Conservation (phyloP, 495 filamentous ascomycete species). For the Penicillium flavigenum region DNA sequence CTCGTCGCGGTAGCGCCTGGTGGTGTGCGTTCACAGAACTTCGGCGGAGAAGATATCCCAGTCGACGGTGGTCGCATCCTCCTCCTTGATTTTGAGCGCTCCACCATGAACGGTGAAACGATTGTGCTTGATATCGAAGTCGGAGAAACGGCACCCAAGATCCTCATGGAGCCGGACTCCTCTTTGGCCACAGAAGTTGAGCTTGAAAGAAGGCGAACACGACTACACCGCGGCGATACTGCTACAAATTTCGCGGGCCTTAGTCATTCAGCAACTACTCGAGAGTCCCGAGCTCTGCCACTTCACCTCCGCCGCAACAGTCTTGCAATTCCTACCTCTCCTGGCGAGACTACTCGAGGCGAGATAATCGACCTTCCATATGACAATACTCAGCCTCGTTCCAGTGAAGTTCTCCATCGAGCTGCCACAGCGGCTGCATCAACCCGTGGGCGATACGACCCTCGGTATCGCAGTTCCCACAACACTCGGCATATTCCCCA, state of each 20-base stretch:
- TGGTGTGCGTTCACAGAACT: slow-evolving; percentile 58
- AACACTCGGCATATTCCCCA: slow-evolving; percentile 59
- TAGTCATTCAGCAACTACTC: slow-evolving; percentile 16
- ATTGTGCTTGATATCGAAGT: slow-evolving; percentile 69
- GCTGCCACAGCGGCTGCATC: slow-evolving; percentile 75
- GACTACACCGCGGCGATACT: slow-evolving; percentile 36
- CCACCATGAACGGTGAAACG: slow-evolving; percentile 52
- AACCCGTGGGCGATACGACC: slow-evolving; percentile 62
- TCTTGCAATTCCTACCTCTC: slow-evolving; percentile 23
- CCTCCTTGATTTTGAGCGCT: slow-evolving; percentile 72
- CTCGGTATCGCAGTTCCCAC: slow-evolving; percentile 30
- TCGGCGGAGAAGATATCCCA: slow-evolving; percentile 73
- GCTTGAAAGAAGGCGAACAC: slow-evolving; percentile 71
- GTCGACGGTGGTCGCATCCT: slow-evolving; percentile 81
- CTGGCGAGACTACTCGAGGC: slow-evolving; percentile 19
- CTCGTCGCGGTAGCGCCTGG: slow-evolving; percentile 76
- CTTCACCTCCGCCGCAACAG: slow-evolving; percentile 26
- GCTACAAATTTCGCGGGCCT: slow-evolving; percentile 22
- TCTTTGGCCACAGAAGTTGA: slow-evolving; percentile 82
- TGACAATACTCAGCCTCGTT: slow-evolving; percentile 74
- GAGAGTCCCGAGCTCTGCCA: slow-evolving; percentile 10
- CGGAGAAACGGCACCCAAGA: slow-evolving; percentile 65
- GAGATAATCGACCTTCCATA: slow-evolving; percentile 56
- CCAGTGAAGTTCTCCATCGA: slow-evolving; percentile 69
- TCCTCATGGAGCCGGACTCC: slow-evolving; percentile 69